These are phyloP conservation scores for Crithidia acanthocephali DNA, from an alignment of 208 protist species.

Conservation along the genomic window DNA sequence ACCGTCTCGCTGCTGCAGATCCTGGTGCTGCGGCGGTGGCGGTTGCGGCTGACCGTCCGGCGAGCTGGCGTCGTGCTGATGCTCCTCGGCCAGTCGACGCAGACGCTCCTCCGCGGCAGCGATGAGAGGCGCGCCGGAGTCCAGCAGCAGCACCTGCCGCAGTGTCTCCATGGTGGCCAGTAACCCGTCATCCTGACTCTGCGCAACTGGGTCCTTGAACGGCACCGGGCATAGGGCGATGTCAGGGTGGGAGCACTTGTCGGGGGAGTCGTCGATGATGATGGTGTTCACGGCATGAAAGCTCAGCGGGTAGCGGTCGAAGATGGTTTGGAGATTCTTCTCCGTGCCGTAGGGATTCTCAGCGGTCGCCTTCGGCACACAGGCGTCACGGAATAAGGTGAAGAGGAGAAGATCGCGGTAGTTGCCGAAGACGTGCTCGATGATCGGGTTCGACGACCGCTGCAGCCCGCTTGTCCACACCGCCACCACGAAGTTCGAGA, in stretches of 20 bases:
- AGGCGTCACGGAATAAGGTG: conserved; percentile 76
- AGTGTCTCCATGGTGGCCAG: conserved; percentile 70
- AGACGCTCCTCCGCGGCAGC: conserved; percentile 70
- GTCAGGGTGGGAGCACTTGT: conserved; percentile 92
- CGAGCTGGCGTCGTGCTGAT: neutral
- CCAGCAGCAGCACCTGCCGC: conserved; percentile 69
- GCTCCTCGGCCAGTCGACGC: conserved; percentile 21
- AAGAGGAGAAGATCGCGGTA: conserved; percentile 88
- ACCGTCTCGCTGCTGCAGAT: neutral
- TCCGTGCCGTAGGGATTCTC: conserved; percentile 83
- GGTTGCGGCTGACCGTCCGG: conserved; percentile 5
- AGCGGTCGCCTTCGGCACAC: conserved; percentile 50
- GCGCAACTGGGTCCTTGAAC: conserved; percentile 69
- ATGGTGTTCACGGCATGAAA: conserved; percentile 92
- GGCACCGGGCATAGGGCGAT: conserved; percentile 88
- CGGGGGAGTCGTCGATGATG: conserved; percentile 90
- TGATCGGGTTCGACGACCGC: conserved; percentile 83
- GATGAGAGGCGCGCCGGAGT: conserved; percentile 79
- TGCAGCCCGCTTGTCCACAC: conserved; percentile 92
- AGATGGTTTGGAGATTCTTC: conserved; percentile 88
- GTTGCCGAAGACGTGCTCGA: conserved; percentile 82
- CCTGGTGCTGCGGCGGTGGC: neutral
- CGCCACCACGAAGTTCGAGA: conserved; percentile 88
- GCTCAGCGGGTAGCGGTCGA: conserved; percentile 79
- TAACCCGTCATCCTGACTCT: conserved; percentile 72